Percentiles rank a stretch among this genome's conserved stretches.
Conservation (phyloP, 208 protist genomes). For the Eutreptiella sp. region DNA sequence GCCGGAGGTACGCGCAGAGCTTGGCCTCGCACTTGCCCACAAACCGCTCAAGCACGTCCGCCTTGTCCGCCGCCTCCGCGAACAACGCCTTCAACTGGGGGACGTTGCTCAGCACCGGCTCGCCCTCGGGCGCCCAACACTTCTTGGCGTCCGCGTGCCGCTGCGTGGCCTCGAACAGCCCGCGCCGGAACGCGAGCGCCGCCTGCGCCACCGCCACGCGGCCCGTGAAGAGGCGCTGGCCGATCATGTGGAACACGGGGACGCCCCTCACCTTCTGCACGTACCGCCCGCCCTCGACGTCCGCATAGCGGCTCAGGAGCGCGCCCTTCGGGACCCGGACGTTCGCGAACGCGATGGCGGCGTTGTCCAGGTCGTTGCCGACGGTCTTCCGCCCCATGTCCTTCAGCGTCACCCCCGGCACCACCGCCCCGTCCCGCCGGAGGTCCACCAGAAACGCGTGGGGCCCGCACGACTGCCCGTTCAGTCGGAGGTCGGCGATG, state of each 20-base stretch:
- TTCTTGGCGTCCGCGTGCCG: constrained; percentile 27
- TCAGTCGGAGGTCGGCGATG: constrained; percentile 36
- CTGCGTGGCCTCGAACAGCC: constrained; percentile 29
- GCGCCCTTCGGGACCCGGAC: constrained; percentile 33
- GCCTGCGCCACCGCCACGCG: constrained; percentile 29
- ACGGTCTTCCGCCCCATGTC: constrained; percentile 51
- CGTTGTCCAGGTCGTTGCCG: constrained; percentile 46
- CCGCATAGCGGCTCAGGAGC: constrained; percentile 34
- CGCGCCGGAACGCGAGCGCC: constrained; percentile 16
- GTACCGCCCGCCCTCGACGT: constrained; percentile 26
- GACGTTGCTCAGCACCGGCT: constrained; percentile 13
- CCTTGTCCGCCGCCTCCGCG: constrained; percentile 4
- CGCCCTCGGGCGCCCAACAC: constrained; percentile 30
- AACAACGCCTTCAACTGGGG: constrained; percentile 30
- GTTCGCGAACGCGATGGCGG: constrained; percentile 33
- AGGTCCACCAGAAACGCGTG: constrained; percentile 43
- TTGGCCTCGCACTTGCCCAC: constrained; percentile 33
- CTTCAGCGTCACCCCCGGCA: constrained; percentile 28
- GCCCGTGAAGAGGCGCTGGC: constrained; percentile 36
- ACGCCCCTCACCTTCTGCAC: constrained; percentile 25
- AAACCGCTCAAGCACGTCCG: constrained; percentile 21
- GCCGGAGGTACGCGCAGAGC: constrained; percentile 24
- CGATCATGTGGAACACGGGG: constrained; percentile 36
- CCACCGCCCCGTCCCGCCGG: constrained; percentile 28
- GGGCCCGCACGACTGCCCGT: constrained; percentile 35